Evolutionary conservation across 768 basidiomycete species (phyloP).

Genomic region (Amyloporia xantha): DNA sequence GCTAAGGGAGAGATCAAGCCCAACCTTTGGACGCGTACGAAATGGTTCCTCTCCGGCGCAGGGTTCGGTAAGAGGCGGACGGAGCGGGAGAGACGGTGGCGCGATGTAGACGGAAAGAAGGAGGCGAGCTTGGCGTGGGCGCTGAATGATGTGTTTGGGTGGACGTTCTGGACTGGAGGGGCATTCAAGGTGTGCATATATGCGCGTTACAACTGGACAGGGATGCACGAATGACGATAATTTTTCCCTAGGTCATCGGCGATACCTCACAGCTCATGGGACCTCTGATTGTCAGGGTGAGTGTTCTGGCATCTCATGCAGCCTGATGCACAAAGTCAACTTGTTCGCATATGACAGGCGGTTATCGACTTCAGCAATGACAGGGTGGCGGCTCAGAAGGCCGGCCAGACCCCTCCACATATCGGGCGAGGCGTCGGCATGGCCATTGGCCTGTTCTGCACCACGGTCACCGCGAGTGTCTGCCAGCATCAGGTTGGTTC

Average conservation of each 20-base stretch:
- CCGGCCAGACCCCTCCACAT: slow-evolving; percentile 27
- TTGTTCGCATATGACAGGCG: slow-evolving; percentile 26
- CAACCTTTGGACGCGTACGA: slow-evolving; percentile 27
- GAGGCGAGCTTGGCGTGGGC: slow-evolving; percentile 52
- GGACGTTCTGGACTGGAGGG: slow-evolving; percentile 58
- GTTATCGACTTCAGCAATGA: slow-evolving; percentile 57
- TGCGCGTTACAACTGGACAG: not conserved
- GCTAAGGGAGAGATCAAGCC: slow-evolving; percentile 39
- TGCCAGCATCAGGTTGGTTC: slow-evolving; percentile 53
- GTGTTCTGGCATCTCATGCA: not conserved
- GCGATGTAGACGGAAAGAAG: slow-evolving; percentile 36
- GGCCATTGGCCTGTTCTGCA: slow-evolving; percentile 46
- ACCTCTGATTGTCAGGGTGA: slow-evolving; percentile 53
- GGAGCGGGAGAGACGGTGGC: slow-evolving; percentile 38
- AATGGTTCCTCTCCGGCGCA: slow-evolving; percentile 32
- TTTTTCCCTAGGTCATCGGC: slow-evolving; percentile 39
- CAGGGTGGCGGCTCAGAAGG: slow-evolving; percentile 33
- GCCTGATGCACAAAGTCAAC: not conserved
- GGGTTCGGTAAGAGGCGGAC: slow-evolving; percentile 20
- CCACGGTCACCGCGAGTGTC: slow-evolving; percentile 47
- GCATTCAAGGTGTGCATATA: slow-evolving; percentile 41
- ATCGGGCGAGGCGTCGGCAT: slow-evolving; percentile 54
- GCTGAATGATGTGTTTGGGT: slow-evolving; percentile 52
- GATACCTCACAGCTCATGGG: slow-evolving; percentile 59
- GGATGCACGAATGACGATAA: not conserved